Evolutionary conservation across 352 stramenopile genomes (phyloP), one percentile per base, ranked within the genome.

Genomic region (Pythium graminicola): DNA sequence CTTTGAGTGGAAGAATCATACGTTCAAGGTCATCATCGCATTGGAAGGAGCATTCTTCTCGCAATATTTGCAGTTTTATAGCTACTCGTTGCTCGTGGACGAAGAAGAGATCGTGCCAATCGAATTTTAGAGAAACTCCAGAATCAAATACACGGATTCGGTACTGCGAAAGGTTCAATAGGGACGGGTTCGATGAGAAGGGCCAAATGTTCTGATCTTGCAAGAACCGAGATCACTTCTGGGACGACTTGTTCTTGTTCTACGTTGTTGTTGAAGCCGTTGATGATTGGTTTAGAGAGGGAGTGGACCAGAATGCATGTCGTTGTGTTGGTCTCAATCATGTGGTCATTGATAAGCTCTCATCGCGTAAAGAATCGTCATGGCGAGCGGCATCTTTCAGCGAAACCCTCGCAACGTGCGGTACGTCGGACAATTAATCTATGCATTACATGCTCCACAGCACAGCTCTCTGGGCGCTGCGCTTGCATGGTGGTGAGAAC

Each of bases 31-130:
- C 41, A 60, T 85, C 33, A 89, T 92, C 50, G 65, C 74, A 14
- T 65, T 89, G 14, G 81, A 92, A 52, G 81, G 81, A 19, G 76
- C 81, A 13, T 89, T 92, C 65, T 92, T 92, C 62, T 92, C 81
- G 59, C 76, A 86, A 59, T 86, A 82, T 62, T 47, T 86, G 40
- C 81, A 92, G 64, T 92, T 85, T 50, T 92, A 87, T 52, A 89
- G 74, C 64, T 92, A 92, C 67, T 70, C 74, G 40, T 57, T 92
- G 39, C 64, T 87, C 17, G 77, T 92, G 35, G 78, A 92, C 60
- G 78, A 86, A 33, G 76, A 86, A 56, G 76, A 89, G 46, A 67
- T 89, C 29, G 55, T 73, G 27, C 72, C 78, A 7, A 13, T 85
- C 36, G 56, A 54, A 20, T 60, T 56, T 29, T 74, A 66, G 50